phyloP scores from a whole-genome alignment of 2,329 filamentous ascomycete species.

The Fusarium irregulare region DNA sequence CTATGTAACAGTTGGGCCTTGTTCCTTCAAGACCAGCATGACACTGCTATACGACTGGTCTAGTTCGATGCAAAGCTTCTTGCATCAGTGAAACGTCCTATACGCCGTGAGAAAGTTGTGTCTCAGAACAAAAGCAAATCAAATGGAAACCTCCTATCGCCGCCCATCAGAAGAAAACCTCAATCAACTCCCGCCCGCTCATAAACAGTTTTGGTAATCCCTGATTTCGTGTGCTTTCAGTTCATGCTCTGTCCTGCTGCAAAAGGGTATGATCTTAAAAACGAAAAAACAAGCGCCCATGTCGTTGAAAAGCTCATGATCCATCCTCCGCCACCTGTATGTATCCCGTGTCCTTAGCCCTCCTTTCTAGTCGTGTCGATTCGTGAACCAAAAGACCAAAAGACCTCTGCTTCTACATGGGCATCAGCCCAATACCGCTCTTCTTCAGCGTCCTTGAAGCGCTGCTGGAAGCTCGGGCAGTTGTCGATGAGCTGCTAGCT shows the following conservation, averaged over 20 bases:
- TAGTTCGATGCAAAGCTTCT: constrained; percentile 23
- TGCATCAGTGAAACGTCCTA: constrained; percentile 8
- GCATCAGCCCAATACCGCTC: constrained; percentile 49
- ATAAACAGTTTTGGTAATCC: constrained; percentile 10
- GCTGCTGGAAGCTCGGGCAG: constrained; percentile 37
- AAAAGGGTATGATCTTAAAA: constrained; percentile 29
- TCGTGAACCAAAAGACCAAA: constrained; percentile 3
- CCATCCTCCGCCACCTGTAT: constrained; percentile 13
- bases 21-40: background rate
- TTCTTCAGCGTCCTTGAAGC: constrained; percentile 49
- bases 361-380: constrained; percentile 8
- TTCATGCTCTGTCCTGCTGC: constrained; percentile 16
- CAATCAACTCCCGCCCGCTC: constrained; percentile 32
- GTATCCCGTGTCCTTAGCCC: background rate
- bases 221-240: constrained; percentile 14
- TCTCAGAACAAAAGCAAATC: constrained; percentile 13
- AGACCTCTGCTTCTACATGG: constrained; percentile 44
- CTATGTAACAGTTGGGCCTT: constrained; percentile 9
- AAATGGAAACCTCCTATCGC: constrained; percentile 27
- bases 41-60: background rate
- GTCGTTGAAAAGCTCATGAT: constrained; percentile 34
- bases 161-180: constrained; percentile 35
- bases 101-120: constrained; percentile 21
- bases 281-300: constrained; percentile 15
- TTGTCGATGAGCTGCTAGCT: constrained; percentile 47